Conservation (phyloP, 2,329 filamentous ascomycete genomes). For the Aaosphaeria pasadenensis region DNA sequence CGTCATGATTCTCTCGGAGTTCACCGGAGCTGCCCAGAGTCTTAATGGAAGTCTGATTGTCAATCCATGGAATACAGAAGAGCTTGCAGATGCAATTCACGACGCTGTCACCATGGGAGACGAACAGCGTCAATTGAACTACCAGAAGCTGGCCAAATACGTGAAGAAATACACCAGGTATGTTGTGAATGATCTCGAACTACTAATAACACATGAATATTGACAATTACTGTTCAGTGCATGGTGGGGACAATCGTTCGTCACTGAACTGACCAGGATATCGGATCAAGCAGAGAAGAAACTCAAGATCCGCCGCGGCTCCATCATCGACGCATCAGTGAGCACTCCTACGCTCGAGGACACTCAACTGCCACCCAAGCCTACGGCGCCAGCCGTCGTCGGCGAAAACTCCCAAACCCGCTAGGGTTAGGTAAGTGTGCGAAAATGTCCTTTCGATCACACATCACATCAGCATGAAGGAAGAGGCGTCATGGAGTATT, state of each 20-base stretch:
- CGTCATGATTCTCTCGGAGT: slow-evolving; percentile 92
- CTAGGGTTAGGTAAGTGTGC: too few species aligned
- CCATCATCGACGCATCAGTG: not conserved
- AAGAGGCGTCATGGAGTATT: too few species aligned
- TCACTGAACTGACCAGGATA: slow-evolving; percentile 69
- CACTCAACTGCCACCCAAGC: not conserved
- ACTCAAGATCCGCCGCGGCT: slow-evolving; percentile 24
- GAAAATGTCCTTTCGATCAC: too few species aligned
- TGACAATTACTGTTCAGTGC: slow-evolving; percentile 50
- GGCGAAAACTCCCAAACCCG: too few species aligned
- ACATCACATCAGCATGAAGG: too few species aligned
- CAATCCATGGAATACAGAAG: slow-evolving; percentile 98
- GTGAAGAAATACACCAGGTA: slow-evolving; percentile 93
- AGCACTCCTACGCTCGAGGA: not conserved
- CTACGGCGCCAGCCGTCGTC: too few species aligned
- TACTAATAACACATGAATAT: slow-evolving; percentile 15
- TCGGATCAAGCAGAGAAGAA: slow-evolving; percentile 51
- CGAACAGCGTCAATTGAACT: slow-evolving; percentile 82
- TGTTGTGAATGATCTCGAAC: slow-evolving; percentile 6
- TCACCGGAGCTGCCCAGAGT: slow-evolving; percentile 91
- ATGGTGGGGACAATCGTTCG: slow-evolving; percentile 94
- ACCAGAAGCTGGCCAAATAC: slow-evolving; percentile 88
- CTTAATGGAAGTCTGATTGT: slow-evolving; percentile 91
- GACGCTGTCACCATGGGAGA: slow-evolving; percentile 96
- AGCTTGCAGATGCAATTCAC: slow-evolving; percentile 87